Evolutionary conservation across 306 rosid species (phyloP), one percentile per base, ranked within the genome.

Genomic region (Mimosa pudica): DNA sequence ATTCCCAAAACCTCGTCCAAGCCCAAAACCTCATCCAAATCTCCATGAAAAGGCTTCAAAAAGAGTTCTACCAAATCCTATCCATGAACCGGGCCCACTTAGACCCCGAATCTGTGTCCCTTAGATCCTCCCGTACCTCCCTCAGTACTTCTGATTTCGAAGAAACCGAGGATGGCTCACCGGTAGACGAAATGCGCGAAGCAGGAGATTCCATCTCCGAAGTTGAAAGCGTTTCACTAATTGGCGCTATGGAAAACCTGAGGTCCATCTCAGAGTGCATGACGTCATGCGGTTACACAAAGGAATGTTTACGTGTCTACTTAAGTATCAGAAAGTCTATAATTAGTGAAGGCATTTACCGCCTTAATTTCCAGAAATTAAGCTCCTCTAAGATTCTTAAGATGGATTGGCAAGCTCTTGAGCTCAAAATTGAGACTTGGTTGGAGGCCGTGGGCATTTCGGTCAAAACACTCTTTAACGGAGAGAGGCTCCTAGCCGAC

Each of bases 211-310:
- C 92, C 8, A 88, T 92, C 74, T 67, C 87, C 2, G 93, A 94
- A 71, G 94, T 85, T 5, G 97, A 90, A 33, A 70, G 75, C 0
- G 86, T 75, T 16, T 90, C 97, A 2, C 80, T 77, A n/a, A n/a
- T n/a, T 14, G 64, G 47, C 3, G 92, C 81, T 42, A 88, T 88
- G 92, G 80, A 62, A 49, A 97, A 89, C 71, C 79, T 94, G 33
- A 86, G 79, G 18, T 64, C 81, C 3, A 92, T 94, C 4, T 96
- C 94, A 2, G 93, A 92, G 52, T 94, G 94, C 32, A 94, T 92
- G 98, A 77, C 90, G 76, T 85, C 96, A 0, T 77, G 88, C 20
- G 98, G 98, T 3, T 94, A 92, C n/a, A 84, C 88, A 0, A 94
- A 86, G 57, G 98, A 94, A 78, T 94, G 97, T 18, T 73, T 90